Percentiles rank a stretch among this genome's conserved stretches.
phyloP scores from a whole-genome alignment of 1,284 basidiomycete species.

The Meripilus lineatus region DNA sequence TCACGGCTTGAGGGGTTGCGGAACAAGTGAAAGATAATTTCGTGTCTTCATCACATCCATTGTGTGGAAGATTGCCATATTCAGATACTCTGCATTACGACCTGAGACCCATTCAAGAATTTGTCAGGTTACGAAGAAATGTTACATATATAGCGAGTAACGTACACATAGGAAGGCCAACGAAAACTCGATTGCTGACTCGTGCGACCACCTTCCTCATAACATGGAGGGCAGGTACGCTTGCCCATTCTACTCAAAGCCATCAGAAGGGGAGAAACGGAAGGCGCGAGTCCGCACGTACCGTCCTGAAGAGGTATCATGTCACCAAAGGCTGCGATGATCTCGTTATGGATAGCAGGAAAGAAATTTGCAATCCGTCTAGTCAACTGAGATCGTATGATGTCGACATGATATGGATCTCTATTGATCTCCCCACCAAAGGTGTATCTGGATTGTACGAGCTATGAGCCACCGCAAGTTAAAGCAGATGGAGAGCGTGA shows the following conservation, averaged over 20 bases:
- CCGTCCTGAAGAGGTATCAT: constrained; percentile 15
- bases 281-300: constrained; percentile 4
- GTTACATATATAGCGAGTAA: background rate
- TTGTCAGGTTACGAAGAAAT: background rate
- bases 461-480: background rate
- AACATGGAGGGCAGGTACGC: constrained; percentile 22
- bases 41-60: background rate
- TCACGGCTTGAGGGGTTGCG: background rate
- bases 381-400: background rate
- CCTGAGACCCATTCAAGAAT: background rate
- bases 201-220: constrained; percentile 32
- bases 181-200: constrained; percentile 38
- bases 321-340: constrained; percentile 18
- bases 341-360: constrained; percentile 26
- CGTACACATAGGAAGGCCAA: constrained; percentile 33
- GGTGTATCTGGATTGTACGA: background rate
- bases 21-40: background rate
- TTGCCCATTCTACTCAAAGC: constrained; percentile 24
- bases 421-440: background rate
- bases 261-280: background rate
- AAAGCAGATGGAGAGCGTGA: background rate
- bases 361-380: constrained; percentile 12
- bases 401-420: background rate
- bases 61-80: background rate
- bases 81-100: background rate